These are phyloP conservation scores for Corynespora cassiicola DNA, from an alignment of 2,329 filamentous ascomycete genomes.

Conservation along the genomic window DNA sequence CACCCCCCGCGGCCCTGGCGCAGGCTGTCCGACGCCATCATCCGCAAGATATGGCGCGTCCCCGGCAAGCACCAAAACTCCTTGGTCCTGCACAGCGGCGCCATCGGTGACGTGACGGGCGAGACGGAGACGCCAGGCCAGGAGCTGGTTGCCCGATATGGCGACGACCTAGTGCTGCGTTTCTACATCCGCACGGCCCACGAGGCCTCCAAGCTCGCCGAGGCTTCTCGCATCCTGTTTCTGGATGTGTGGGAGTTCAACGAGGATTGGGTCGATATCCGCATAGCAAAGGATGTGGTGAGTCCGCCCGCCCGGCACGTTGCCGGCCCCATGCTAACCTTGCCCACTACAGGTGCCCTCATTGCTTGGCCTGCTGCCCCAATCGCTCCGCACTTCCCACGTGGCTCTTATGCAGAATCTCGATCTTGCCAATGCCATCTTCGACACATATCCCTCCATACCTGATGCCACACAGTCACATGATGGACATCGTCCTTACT, in stretches of 20 bases:
- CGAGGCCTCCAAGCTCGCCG: slow-evolving; percentile 74
- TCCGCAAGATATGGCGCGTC: slow-evolving; percentile 38
- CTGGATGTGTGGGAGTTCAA: slow-evolving; percentile 92
- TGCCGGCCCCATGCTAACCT: slow-evolving; percentile 6
- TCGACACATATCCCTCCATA: slow-evolving; percentile 75
- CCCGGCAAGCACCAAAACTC: slow-evolving; percentile 25
- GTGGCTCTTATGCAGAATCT: slow-evolving; percentile 77
- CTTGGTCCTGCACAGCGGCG: slow-evolving; percentile 4
- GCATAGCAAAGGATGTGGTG: slow-evolving; percentile 77
- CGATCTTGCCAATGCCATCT: slow-evolving; percentile 73
- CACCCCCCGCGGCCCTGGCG: slow-evolving; percentile 42
- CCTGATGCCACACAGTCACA: slow-evolving; percentile 37
- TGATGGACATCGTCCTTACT: slow-evolving; percentile 30
- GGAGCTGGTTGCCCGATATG: slow-evolving; percentile 62
- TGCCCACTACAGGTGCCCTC: slow-evolving; percentile 63
- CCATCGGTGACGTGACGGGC: slow-evolving; percentile 1
- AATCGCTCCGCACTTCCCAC: slow-evolving; percentile 74
- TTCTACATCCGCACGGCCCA: slow-evolving; percentile 77
- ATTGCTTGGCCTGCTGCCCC: slow-evolving; percentile 78
- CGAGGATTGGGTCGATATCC: slow-evolving; percentile 82
- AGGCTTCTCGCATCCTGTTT: slow-evolving; percentile 76
- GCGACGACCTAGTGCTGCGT: slow-evolving; percentile 83
- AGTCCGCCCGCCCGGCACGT: slow-evolving; percentile 30
- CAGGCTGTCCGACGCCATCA: slow-evolving; percentile 43
- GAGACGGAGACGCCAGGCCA: slow-evolving; percentile 15